Evolutionary conservation across 2,329 filamentous ascomycete species (phyloP).

Genomic region (Nigrograna mackinnonii): DNA sequence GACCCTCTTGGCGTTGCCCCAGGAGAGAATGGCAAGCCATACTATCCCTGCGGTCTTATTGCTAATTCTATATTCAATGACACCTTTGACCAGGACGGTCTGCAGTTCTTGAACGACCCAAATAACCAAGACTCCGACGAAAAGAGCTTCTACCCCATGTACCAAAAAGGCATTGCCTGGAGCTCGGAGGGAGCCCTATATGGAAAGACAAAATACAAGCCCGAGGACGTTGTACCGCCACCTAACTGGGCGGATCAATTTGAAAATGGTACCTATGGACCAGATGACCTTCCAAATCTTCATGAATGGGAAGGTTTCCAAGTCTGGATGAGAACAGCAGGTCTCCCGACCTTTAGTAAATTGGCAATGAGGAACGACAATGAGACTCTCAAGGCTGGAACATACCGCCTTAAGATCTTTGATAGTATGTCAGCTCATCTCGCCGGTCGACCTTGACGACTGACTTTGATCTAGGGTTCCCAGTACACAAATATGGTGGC

Average conservation of each 20-base stretch:
- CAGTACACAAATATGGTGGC: conserved; percentile 76
- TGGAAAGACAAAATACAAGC: conserved; percentile 67
- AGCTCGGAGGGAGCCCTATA: conserved; percentile 80
- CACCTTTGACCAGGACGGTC: conserved; percentile 71
- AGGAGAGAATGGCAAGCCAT: conserved; percentile 60
- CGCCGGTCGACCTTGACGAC: conserved; percentile 2
- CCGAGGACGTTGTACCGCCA: conserved; percentile 72
- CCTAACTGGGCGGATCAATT: conserved; percentile 81
- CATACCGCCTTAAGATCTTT: conserved; percentile 76
- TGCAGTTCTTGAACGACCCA: conserved; percentile 59
- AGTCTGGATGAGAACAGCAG: conserved; percentile 98
- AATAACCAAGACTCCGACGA: conserved; percentile 50
- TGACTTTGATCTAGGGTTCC: conserved; percentile 69
- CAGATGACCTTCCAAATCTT: conserved; percentile 71
- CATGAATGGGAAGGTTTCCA: conserved; percentile 83
- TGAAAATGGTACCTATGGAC: conserved; percentile 64
- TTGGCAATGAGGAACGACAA: conserved; percentile 82
- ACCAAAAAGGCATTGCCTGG: conserved; percentile 82
- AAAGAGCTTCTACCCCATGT: conserved; percentile 68
- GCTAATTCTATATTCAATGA: conserved; percentile 98
- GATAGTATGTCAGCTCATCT: conserved; percentile 65
- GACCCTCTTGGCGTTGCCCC: conserved; percentile 68
- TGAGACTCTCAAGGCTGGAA: conserved; percentile 67
- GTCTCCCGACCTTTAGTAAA: conserved; percentile 93
- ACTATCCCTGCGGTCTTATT: conserved; percentile 94